phyloP scores from a whole-genome alignment of 768 basidiomycete genomes.

The Kwoniella newhampshirensis region DNA sequence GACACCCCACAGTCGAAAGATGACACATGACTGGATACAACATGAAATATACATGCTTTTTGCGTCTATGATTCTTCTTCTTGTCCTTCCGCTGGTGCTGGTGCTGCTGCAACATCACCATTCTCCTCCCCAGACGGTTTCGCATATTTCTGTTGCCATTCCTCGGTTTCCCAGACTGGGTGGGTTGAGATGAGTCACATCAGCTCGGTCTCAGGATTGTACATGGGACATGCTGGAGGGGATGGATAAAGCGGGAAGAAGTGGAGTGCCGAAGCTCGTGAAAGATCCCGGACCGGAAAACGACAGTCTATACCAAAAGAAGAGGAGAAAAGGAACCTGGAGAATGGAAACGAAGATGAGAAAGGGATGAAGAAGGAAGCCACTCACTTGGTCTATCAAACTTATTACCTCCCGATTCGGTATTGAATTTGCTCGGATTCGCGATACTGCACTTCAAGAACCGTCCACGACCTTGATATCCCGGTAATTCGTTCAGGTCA shows the following conservation, averaged over 20 bases:
- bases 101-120: constrained; percentile 52
- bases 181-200: constrained; percentile 34
- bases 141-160: constrained; percentile 80
- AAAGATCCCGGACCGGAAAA: no score
- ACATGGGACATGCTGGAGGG: no score
- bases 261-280: no score
- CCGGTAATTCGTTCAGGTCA: constrained; percentile 83
- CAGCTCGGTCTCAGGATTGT: no score
- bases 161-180: constrained; percentile 92
- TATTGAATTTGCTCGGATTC: constrained; percentile 73
- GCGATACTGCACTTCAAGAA: constrained; percentile 65
- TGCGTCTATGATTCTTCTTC: neutral
- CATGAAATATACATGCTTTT: constrained; percentile 10
- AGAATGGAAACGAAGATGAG: neutral
- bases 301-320: neutral
- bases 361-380: no score
- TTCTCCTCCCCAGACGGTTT: constrained; percentile 69
- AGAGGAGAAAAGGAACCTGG: neutral
- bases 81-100: constrained; percentile 13
- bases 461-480: constrained; percentile 72
- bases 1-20: no score
- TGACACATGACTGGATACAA: no score
- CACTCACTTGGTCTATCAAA: constrained; percentile 50
- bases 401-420: constrained; percentile 48
- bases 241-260: no score